phyloP scores from a whole-genome alignment of 2,329 filamentous ascomycete genomes.

The Rosellinia necatrix region DNA sequence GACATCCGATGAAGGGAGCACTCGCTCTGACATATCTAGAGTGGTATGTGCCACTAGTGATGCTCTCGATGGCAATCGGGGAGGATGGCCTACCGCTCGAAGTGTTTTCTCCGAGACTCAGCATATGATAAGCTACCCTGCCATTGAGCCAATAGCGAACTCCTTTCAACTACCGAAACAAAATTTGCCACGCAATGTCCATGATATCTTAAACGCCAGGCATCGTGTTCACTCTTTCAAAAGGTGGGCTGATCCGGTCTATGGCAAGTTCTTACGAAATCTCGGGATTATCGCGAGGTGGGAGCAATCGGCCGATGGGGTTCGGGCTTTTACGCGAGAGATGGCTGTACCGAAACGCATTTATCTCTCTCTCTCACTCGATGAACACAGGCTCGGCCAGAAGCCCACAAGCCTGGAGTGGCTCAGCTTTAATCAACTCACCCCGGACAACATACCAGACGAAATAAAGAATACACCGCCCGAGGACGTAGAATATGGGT shows the following conservation, averaged over 20 bases:
- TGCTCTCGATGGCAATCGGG: slow-evolving; percentile 6
- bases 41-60: slow-evolving; percentile 13
- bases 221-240: slow-evolving; percentile 24
- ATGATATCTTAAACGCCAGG: slow-evolving; percentile 31
- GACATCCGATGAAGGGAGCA: slow-evolving; percentile 16
- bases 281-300: slow-evolving; percentile 49
- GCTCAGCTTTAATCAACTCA: slow-evolving; percentile 47
- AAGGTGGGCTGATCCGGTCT: slow-evolving; percentile 30
- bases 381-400: slow-evolving; percentile 32
- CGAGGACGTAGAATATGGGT: slow-evolving; percentile 39
- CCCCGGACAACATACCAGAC: slow-evolving; percentile 49
- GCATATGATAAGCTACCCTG: slow-evolving; percentile 15
- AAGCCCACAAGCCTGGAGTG: slow-evolving; percentile 42
- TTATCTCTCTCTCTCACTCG: slow-evolving; percentile 46
- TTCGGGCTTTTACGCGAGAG: slow-evolving; percentile 40
- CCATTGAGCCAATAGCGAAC: slow-evolving; percentile 23
- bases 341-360: slow-evolving; percentile 44
- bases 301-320: slow-evolving; percentile 49
- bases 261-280: slow-evolving; percentile 35
- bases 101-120: slow-evolving; percentile 24
- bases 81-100: slow-evolving; percentile 24
- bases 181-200: slow-evolving; percentile 32
- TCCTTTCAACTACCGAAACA: slow-evolving; percentile 27
- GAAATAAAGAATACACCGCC: slow-evolving; percentile 39
- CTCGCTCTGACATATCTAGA: not conserved